phyloP scores from a whole-genome alignment of 2,329 filamentous ascomycete genomes.

The Colletotrichum aenigma region DNA sequence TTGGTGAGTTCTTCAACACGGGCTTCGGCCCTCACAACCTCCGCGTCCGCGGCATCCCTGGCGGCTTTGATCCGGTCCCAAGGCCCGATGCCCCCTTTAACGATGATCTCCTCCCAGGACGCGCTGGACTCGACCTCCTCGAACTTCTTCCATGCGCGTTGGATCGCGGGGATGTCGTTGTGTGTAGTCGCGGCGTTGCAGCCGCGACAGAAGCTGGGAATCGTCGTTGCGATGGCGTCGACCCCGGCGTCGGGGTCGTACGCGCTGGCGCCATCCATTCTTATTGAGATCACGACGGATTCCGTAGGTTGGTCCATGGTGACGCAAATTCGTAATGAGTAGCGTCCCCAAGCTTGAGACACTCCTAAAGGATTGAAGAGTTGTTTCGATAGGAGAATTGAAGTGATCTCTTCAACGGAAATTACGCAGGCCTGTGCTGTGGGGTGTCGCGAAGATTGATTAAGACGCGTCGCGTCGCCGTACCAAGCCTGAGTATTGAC shows the following conservation, averaged over 20 bases:
- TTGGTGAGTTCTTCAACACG: neutral
- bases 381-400: neutral
- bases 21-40: neutral
- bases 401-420: neutral
- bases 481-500: neutral
- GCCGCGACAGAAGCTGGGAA: neutral
- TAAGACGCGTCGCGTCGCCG: neutral
- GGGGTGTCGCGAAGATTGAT: neutral
- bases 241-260: neutral
- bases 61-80: neutral
- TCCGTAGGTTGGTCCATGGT: neutral
- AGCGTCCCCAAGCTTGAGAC: neutral
- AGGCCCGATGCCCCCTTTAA: neutral
- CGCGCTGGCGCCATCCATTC: neutral
- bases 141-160: neutral
- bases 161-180: neutral
- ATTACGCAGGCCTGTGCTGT: neutral
- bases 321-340: rapidly evolving
- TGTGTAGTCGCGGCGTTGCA: neutral
- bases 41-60: neutral
- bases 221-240: neutral
- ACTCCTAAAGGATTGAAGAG: rapidly evolving
- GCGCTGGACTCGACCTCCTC: neutral
- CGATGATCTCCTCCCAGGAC: neutral
- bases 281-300: neutral